These are phyloP conservation scores for Exophiala oligosperma DNA, from an alignment of 2,329 filamentous ascomycete genomes.

Conservation along the genomic window DNA sequence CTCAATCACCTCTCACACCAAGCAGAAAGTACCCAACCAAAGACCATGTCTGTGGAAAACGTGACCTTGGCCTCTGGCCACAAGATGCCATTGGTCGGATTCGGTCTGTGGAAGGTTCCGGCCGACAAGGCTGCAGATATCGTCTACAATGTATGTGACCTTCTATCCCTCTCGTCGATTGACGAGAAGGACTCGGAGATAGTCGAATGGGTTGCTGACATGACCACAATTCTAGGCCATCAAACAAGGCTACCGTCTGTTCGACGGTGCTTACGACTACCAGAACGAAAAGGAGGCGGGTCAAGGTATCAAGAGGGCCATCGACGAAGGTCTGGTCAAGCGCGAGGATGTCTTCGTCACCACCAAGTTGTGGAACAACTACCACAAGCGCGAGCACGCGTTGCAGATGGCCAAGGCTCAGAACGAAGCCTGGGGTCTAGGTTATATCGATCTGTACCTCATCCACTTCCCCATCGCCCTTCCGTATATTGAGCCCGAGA, in stretches of 20 bases:
- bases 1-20: background rate
- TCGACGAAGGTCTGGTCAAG: conserved; percentile 77
- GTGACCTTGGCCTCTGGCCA: conserved; percentile 28
- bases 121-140: conserved; percentile 71
- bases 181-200: no score
- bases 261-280: conserved; percentile 69
- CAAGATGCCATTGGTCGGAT: conserved; percentile 46
- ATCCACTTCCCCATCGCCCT: conserved; percentile 88
- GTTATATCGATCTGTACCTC: conserved; percentile 88
- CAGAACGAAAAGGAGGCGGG: conserved; percentile 79
- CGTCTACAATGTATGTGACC: conserved; percentile 65
- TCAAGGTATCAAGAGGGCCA: conserved; percentile 73
- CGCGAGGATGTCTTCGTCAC: conserved; percentile 88
- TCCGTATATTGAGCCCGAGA: conserved; percentile 77
- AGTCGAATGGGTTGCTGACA: no score
- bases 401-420: conserved; percentile 74
- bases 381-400: conserved; percentile 78
- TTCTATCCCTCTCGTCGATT: background rate
- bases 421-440: conserved; percentile 77
- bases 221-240: conserved; percentile 42
- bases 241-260: conserved; percentile 61
- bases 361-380: conserved; percentile 91
- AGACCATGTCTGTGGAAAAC: conserved; percentile 5
- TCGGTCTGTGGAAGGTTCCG: conserved; percentile 76
- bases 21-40: background rate